Conservation (phyloP, 1,284 basidiomycete species). For the Tilletia horrida region DNA sequence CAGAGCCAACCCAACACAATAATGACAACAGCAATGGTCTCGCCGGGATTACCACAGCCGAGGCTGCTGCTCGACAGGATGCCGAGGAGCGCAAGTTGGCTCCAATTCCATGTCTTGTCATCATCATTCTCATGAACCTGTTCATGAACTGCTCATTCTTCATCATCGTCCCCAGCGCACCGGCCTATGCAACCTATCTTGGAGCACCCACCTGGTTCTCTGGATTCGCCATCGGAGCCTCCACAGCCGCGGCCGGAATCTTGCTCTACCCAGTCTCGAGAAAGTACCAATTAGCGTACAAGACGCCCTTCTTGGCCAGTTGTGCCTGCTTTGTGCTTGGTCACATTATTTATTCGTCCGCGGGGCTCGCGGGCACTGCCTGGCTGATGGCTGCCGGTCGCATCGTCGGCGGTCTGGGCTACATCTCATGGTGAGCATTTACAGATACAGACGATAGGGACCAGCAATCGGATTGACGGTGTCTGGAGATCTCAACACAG, state of each 20-base stretch:
- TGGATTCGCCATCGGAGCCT: constrained; percentile 35
- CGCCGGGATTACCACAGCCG: background rate
- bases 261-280: constrained; percentile 34
- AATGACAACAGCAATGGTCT: background rate
- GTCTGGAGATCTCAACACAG: background rate
- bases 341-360: constrained; percentile 31
- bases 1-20: background rate
- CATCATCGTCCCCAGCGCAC: constrained; percentile 39
- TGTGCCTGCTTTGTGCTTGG: constrained; percentile 31
- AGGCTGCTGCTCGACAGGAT: background rate
- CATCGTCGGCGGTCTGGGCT: constrained; percentile 29
- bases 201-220: constrained; percentile 38
- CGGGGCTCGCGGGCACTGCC: constrained; percentile 29
- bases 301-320: constrained; percentile 30
- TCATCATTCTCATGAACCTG: constrained; percentile 33
- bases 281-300: constrained; percentile 27
- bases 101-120: constrained; percentile 26
- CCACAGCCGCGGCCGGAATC: constrained; percentile 26
- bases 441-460: background rate
- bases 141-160: constrained; percentile 39
- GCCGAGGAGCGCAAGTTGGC: constrained; percentile 20
- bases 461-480: background rate
- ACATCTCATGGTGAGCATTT: constrained; percentile 30
- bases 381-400: constrained; percentile 35
- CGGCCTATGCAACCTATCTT: constrained; percentile 30